Evolutionary conservation across 352 stramenopile genomes (phyloP), one percentile per base, ranked within the genome.

Genomic region (Phytopythium ostracodes): DNA sequence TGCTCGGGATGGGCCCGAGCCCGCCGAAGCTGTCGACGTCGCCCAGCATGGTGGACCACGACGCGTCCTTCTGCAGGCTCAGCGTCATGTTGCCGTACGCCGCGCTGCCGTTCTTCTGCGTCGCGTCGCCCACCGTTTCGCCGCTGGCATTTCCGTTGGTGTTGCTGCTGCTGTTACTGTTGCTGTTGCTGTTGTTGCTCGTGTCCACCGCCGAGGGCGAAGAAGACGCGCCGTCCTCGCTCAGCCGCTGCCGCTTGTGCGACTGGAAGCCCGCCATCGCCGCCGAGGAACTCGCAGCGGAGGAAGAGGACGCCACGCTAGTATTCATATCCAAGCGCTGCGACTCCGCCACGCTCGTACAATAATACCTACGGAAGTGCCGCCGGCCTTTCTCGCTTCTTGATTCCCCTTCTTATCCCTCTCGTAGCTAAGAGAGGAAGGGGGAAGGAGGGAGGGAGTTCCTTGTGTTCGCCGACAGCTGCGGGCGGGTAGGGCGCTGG

Each of bases 61-160:
- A 87, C 42, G 76, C 67, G 27, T 92, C 82, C 58, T 92, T 92
- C 68, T 89, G 79, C 44, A 91, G 64, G 54, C 60, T 89, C 40
- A 89, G 63, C 53, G 70, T 62, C 70, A 88, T 76, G 52, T 71
- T 77, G 17, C 77, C 68, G 64, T 77, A 87, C 17, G 17, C 46
- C 9, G 22, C 24, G 46, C 62, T n/a, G 14, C 47, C 38, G 14
- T 50, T 75, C 55, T 75, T 80, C 24, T 70, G 65, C 27, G 49
- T 22, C 27, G 29, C 40, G 17, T 40, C 38, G 18, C 11, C 46
- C n/a, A n/a, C n/a, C n/a, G n/a, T n/a, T n/a, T n/a, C n/a, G n/a
- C n/a, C n/a, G n/a, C n/a, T n/a, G n/a, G n/a, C n/a, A n/a, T n/a
- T n/a, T n/a, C n/a, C n/a, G n/a, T n/a, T n/a, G n/a, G n/a, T n/a